Base-by-base conservation (phyloP, 345 rosid species). In the Rhodamnia argentea region DNA sequence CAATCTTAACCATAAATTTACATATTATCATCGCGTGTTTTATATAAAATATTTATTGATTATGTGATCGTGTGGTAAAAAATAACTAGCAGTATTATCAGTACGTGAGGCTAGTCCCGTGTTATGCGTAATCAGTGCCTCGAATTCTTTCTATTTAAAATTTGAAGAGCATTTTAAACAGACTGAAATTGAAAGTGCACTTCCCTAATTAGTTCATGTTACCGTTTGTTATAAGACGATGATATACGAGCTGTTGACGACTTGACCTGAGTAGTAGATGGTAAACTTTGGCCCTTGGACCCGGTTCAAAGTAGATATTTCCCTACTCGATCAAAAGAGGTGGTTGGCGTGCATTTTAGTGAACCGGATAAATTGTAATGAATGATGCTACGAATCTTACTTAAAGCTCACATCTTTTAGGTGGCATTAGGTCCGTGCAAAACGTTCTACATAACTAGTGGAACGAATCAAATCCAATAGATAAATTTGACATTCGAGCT, bases 101-200 rank as follows among this genome's bases (percentile, higher is more conserved):
- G 40, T 2, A 2, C 3, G 40, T 37, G 40, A 37, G 40, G 40
- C 3, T 37, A 37, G 40, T 3, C 40, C 3, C 3, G 40, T 62
- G 10, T 29, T 27, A 29, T 15, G 42, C 9, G 4, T 62, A 14
- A 15, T 2, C 1, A 29, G 0, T 0, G 3, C 42, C 3, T 29
- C 1, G 23, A 64, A 32, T 64, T 64, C 13, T 10, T 29, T 6
- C 6, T 5, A 10, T 3, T 37, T 37, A 37, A 37, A 37, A 37
- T 37, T 2, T 37, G 40, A 37, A 37, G 3, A 37, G 40, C 40
- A 37, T 37, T 7, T 29, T 53, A 16, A 53, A 22, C 7, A 53
- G 15, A 15, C 7, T 16, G 75, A 62, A 62, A 37, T 32, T 70
- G 1, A 18, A 70, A 32, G 13, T 37, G 13, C 78, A 37, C 13